These are phyloP conservation scores for Hypoxylon cercidicola DNA, from an alignment of 495 filamentous ascomycete species.

Conservation along the genomic window DNA sequence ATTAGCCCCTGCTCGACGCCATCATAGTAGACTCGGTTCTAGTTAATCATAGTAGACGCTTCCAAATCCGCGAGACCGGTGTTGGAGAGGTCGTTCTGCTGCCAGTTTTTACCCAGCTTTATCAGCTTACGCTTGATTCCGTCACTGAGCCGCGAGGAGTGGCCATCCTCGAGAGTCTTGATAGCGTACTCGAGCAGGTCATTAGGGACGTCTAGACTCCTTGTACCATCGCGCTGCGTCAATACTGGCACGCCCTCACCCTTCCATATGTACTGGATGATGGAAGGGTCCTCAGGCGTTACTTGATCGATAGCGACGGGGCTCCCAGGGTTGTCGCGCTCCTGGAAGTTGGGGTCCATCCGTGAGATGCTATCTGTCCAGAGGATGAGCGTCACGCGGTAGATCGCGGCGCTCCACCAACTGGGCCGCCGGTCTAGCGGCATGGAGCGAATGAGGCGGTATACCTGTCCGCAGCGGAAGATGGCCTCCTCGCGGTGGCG, in stretches of 20 bases:
- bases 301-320: constrained; percentile 54
- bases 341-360: constrained; percentile 48
- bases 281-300: constrained; percentile 48
- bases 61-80: neutral
- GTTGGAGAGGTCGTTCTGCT: constrained; percentile 13
- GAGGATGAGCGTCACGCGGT: constrained; percentile 62
- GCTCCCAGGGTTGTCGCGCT: constrained; percentile 29
- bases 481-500: constrained; percentile 64
- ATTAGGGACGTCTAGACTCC: constrained; percentile 49
- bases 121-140: constrained; percentile 60
- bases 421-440: constrained; percentile 54
- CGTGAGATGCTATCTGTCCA: constrained; percentile 58
- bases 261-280: constrained; percentile 53
- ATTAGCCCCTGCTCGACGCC: too few relatives aligned
- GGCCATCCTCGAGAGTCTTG: constrained; percentile 56
- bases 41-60: too few relatives aligned
- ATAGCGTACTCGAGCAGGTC: constrained; percentile 57
- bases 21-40: too few relatives aligned
- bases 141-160: constrained; percentile 54
- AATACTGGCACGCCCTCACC: constrained; percentile 52
- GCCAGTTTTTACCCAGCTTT: constrained; percentile 49
- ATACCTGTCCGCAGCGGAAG: constrained; percentile 69
- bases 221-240: constrained; percentile 42
- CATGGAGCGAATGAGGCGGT: constrained; percentile 61
- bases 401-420: constrained; percentile 66